Evolutionary conservation across 2,329 filamentous ascomycete species (phyloP).

Genomic region (Apiospora hydei): DNA sequence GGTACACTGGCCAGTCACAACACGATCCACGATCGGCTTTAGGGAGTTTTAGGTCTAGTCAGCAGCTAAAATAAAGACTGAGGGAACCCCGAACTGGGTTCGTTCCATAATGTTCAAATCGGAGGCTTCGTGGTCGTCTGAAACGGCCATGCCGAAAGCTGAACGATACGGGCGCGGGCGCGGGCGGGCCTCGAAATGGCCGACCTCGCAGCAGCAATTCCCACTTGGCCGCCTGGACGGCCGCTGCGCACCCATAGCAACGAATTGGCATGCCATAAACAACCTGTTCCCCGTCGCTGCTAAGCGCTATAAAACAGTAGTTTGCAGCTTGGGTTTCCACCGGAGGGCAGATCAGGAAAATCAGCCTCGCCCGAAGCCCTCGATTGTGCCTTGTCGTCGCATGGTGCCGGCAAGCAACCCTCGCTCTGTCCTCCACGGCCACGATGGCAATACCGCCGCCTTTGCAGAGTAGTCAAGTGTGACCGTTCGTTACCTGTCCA

Average conservation of each 20-base stretch:
- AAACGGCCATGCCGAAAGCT: slow-evolving; percentile 5
- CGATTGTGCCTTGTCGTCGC: slow-evolving; percentile 13
- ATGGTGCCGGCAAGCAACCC: neutral
- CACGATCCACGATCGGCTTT: neutral
- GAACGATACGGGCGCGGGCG: slow-evolving; percentile 2
- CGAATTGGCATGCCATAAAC: slow-evolving; percentile 22
- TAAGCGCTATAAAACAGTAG: slow-evolving; percentile 22
- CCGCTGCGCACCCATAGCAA: slow-evolving; percentile 19
- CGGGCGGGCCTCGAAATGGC: slow-evolving; percentile 4
- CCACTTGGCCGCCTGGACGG: slow-evolving; percentile 13
- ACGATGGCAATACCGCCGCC: neutral
- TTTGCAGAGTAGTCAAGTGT: neutral
- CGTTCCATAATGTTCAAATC: neutral
- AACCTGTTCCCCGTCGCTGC: neutral
- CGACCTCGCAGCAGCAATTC: neutral
- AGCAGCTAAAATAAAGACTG: slow-evolving; percentile 2
- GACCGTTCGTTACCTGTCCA: slow-evolving; percentile 14
- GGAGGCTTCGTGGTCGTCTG: slow-evolving; percentile 5
- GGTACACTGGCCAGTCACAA: neutral
- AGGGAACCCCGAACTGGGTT: slow-evolving; percentile 1
- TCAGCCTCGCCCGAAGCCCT: neutral
- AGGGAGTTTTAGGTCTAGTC: neutral
- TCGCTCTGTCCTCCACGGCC: neutral
- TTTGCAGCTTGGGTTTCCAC: slow-evolving; percentile 19
- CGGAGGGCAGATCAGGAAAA: neutral